phyloP scores from a whole-genome alignment of 345 rosid genomes.

The Cardamine chenopodiifolia region DNA sequence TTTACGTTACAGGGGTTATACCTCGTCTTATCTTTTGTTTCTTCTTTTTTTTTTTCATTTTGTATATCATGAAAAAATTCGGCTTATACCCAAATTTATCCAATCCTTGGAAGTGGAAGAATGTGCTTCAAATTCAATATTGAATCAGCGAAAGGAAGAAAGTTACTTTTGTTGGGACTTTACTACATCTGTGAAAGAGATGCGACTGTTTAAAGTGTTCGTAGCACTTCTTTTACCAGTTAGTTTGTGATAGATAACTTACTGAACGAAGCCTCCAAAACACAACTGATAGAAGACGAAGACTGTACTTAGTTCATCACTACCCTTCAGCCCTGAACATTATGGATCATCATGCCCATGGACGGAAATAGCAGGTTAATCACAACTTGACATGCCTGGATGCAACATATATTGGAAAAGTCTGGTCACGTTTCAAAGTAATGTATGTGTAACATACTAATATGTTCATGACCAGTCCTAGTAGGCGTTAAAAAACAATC shows the following conservation, averaged over 20 bases:
- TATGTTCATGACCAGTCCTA: neutral
- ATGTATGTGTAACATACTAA: neutral
- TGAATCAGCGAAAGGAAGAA: neutral
- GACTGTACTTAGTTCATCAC: neutral
- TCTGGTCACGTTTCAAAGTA: neutral
- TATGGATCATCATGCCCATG: no score
- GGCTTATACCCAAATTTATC: neutral
- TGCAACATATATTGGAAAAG: neutral
- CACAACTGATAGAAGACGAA: neutral
- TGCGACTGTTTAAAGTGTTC: neutral
- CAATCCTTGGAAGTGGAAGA: conserved; percentile 9
- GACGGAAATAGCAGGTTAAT: neutral
- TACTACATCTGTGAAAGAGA: neutral
- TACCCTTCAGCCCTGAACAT: neutral
- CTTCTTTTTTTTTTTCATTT: neutral
- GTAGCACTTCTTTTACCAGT: neutral
- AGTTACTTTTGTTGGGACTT: neutral
- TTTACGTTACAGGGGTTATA: neutral
- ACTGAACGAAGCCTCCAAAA: neutral
- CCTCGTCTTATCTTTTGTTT: neutral
- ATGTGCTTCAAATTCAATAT: neutral
- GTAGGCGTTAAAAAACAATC: neutral
- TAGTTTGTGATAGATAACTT: neutral
- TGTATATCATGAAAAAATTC: conserved; percentile 14
- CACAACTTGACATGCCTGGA: neutral